Evolutionary conservation across 768 basidiomycete genomes (phyloP).

Genomic region (Mycena albidolilacea): DNA sequence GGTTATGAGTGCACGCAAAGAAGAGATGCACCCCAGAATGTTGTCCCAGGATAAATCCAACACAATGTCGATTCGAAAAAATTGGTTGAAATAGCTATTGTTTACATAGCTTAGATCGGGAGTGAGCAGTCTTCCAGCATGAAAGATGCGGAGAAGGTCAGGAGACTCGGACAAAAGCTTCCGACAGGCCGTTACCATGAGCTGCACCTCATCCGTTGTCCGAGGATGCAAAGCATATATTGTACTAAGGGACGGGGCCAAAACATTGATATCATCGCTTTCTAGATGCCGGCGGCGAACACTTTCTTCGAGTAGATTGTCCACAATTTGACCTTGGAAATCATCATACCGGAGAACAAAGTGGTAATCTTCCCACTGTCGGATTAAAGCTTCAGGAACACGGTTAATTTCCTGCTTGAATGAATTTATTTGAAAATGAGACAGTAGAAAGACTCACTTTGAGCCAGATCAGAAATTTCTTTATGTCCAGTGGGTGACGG

Average conservation of each 20-base stretch:
- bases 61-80: neutral
- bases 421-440: neutral
- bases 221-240: neutral
- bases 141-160: neutral
- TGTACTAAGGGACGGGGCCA: neutral
- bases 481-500: too few relatives aligned
- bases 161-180: neutral
- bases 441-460: neutral
- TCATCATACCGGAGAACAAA: neutral
- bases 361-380: neutral
- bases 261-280: neutral
- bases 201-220: neutral
- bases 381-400: neutral
- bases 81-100: neutral
- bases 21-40: too few relatives aligned
- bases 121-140: neutral
- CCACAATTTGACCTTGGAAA: neutral
- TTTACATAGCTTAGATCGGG: too few relatives aligned
- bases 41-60: neutral
- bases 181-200: neutral
- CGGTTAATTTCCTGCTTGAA: neutral
- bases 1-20: neutral
- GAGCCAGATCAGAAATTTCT: neutral
- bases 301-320: neutral
- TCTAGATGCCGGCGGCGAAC: neutral